phyloP scores from a whole-genome alignment of 129 eudicot genomes.

The Chrysanthemum makinoi region DNA sequence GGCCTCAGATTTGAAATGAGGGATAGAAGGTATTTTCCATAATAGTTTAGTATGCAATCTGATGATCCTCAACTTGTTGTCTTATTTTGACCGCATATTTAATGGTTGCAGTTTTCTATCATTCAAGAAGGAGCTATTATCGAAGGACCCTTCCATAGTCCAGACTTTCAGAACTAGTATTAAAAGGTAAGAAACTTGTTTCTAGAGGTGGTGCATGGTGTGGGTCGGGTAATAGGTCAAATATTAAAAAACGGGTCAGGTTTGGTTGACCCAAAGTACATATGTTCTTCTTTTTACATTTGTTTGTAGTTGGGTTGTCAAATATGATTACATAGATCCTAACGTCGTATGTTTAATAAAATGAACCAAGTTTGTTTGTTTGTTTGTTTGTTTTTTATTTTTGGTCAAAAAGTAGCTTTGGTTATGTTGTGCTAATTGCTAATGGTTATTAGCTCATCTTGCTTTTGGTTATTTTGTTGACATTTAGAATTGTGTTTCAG shows the following conservation, averaged over 20 bases:
- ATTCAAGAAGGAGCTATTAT: conserved; percentile 54
- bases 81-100: conserved; percentile 11
- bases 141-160: conserved; percentile 50
- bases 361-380: no score
- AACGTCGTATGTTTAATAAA: no score
- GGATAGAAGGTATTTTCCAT: conserved; percentile 47
- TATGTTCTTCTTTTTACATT: background rate
- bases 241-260: no score
- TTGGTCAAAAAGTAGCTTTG: background rate
- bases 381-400: no score
- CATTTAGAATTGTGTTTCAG: conserved; percentile 42
- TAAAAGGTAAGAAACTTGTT: conserved; percentile 38
- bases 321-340: background rate
- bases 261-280: background rate
- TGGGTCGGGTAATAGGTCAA: background rate
- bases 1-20: conserved; percentile 61
- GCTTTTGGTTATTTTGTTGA: conserved; percentile 1
- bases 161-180: conserved; percentile 49
- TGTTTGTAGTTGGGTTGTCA: background rate
- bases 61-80: background rate
- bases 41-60: conserved; percentile 5
- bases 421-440: conserved; percentile 7
- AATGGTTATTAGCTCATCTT: conserved; percentile 1
- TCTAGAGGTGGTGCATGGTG: background rate
- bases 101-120: conserved; percentile 55